These are phyloP conservation scores for Clohesyomyces aquaticus DNA, from an alignment of 495 filamentous ascomycete genomes.

Conservation along the genomic window DNA sequence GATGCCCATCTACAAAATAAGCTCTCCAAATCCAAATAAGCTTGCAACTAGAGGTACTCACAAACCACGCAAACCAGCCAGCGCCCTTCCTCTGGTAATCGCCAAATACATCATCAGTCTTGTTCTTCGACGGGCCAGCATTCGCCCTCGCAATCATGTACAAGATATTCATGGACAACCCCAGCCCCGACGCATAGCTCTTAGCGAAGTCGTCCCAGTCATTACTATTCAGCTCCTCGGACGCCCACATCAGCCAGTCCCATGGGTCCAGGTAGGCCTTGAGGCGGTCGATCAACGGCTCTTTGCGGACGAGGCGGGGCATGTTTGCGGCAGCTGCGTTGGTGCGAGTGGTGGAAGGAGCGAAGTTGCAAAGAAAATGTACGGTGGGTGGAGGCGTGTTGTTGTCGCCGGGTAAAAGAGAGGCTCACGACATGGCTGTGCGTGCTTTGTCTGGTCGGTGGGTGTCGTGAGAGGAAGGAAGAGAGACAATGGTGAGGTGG, in stretches of 20 bases:
- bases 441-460: conserved; percentile 1
- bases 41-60: too few species aligned
- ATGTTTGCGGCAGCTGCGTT: too few species aligned
- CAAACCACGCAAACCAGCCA: conserved; percentile 76
- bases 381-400: background rate
- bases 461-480: background rate
- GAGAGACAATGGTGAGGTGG: conserved; percentile 4
- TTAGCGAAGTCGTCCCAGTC: conserved; percentile 84
- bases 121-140: conserved; percentile 47
- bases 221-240: conserved; percentile 82
- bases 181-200: conserved; percentile 72
- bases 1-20: conserved; percentile 62
- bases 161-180: conserved; percentile 71
- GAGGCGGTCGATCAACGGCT: conserved; percentile 75
- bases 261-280: conserved; percentile 78
- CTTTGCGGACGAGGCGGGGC: conserved; percentile 80
- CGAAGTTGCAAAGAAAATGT: background rate
- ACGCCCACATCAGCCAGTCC: conserved; percentile 86
- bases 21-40: too few species aligned
- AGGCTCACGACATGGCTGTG: conserved; percentile 21
- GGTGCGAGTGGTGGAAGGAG: background rate
- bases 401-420: background rate
- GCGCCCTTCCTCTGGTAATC: conserved; percentile 55
- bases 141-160: conserved; percentile 87
- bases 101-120: conserved; percentile 81